These are phyloP conservation scores for Cordyceps militaris DNA, from an alignment of 2,329 filamentous ascomycete genomes.

Conservation along the genomic window DNA sequence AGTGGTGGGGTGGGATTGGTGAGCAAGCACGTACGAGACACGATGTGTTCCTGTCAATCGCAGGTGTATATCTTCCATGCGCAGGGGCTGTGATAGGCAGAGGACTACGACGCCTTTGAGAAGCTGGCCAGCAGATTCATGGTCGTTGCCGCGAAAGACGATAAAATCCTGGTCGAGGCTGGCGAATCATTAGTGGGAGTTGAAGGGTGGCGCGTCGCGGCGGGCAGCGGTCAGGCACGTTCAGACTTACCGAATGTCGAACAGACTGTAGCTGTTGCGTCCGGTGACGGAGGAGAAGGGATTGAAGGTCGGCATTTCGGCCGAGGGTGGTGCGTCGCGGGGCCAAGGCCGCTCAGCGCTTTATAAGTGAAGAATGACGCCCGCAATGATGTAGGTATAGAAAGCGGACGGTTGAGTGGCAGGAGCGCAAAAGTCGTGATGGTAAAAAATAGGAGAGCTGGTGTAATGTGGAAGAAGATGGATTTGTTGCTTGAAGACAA, in stretches of 20 bases:
- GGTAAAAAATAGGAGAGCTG: background rate
- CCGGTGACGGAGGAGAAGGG: conserved; percentile 46
- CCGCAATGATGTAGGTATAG: background rate
- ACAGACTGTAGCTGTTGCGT: conserved; percentile 45
- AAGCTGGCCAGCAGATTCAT: conserved; percentile 69
- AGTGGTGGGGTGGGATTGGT: background rate
- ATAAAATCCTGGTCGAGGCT: conserved; percentile 75
- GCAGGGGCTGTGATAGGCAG: conserved; percentile 61
- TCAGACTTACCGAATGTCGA: conserved; percentile 48
- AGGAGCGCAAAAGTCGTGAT: background rate
- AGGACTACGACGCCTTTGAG: conserved; percentile 68
- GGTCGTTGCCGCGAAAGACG: conserved; percentile 66
- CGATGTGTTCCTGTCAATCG: conserved; percentile 64
- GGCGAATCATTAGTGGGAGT: conserved; percentile 15
- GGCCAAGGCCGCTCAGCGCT: conserved; percentile 3
- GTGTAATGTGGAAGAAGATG: background rate
- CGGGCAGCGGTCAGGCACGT: background rate
- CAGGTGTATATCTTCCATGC: conserved; percentile 66
- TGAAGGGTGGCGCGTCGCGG: background rate
- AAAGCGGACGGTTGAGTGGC: too few species aligned
- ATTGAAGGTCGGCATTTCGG: conserved; percentile 49
- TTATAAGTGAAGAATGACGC: background rate
- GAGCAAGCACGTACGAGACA: conserved; percentile 46
- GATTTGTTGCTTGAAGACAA: background rate
- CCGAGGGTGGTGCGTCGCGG: background rate